phyloP scores from a whole-genome alignment of 164 flowering plant genomes.

The Euptelea pleiosperma region DNA sequence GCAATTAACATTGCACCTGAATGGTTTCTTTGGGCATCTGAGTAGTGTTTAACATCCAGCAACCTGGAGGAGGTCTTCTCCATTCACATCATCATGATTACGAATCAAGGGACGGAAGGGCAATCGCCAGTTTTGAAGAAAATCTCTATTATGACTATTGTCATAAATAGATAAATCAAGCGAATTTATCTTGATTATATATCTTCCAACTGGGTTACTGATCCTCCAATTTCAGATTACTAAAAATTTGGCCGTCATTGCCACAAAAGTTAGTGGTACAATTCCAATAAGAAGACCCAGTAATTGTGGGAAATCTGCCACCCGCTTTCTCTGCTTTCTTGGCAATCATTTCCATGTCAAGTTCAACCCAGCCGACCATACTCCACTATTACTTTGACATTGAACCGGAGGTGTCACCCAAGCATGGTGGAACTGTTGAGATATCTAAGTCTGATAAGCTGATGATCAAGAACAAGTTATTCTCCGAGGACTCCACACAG shows the following conservation, averaged over 20 bases:
- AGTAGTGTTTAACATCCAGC: no score
- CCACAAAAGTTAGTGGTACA: not conserved
- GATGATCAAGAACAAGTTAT: slow-evolving; percentile 34
- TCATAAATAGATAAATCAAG: no score
- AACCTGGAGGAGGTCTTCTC: no score
- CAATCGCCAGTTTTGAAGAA: no score
- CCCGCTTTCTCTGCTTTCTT: slow-evolving; percentile 11
- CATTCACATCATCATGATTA: no score
- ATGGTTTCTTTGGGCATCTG: no score
- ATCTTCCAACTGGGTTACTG: no score
- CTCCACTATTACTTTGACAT: slow-evolving; percentile 48
- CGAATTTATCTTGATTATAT: no score
- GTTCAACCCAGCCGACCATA: slow-evolving; percentile 28
- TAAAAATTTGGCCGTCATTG: not conserved
- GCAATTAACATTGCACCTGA: no score
- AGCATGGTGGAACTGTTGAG: slow-evolving; percentile 21
- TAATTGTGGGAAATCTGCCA: slow-evolving; percentile 29
- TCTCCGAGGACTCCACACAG: slow-evolving; percentile 13
- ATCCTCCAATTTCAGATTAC: slow-evolving; percentile 3
- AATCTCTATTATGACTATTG: no score
- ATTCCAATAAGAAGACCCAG: slow-evolving; percentile 47
- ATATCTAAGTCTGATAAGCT: slow-evolving; percentile 30
- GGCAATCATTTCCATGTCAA: slow-evolving; percentile 52
- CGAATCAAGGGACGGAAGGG: no score
- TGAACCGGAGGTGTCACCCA: slow-evolving; percentile 19